Evolutionary conservation across 495 filamentous ascomycete genomes (phyloP).

Genomic region (Amphirosellinia nigrospora): DNA sequence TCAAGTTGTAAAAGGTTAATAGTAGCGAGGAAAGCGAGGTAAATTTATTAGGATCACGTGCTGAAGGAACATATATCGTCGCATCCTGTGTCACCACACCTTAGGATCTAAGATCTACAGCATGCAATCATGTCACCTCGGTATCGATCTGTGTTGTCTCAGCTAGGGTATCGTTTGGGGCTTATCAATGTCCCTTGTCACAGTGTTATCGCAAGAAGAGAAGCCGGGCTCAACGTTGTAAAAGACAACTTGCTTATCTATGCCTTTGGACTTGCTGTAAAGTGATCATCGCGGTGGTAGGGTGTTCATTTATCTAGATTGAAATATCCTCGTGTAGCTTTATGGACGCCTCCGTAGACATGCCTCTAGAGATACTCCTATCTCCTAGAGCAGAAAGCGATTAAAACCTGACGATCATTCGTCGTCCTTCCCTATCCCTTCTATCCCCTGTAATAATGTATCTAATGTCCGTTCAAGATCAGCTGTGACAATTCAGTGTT

Average conservation of each 20-base stretch:
- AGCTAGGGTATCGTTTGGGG: background rate
- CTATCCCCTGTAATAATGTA: background rate
- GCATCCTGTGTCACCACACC: background rate
- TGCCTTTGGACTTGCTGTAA: background rate
- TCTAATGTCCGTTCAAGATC: background rate
- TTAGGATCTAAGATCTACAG: background rate
- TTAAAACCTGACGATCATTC: background rate
- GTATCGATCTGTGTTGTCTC: background rate
- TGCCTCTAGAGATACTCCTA: background rate
- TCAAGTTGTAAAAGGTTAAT: constrained; percentile 18
- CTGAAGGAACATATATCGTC: background rate
- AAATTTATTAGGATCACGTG: background rate
- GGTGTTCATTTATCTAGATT: too few relatives aligned
- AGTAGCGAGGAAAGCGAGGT: background rate
- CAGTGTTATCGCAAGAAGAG: background rate
- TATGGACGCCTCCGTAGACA: background rate
- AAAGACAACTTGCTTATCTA: background rate
- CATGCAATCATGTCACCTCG: background rate
- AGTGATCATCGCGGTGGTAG: too few relatives aligned
- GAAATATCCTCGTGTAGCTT: background rate
- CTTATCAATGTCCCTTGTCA: background rate
- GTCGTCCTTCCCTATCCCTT: background rate
- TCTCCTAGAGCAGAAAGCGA: background rate
- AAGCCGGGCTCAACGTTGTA: background rate
- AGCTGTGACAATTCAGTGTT: background rate